These are phyloP conservation scores for Metarhizium brunneum DNA, from an alignment of 2,329 filamentous ascomycete genomes.

Conservation along the genomic window DNA sequence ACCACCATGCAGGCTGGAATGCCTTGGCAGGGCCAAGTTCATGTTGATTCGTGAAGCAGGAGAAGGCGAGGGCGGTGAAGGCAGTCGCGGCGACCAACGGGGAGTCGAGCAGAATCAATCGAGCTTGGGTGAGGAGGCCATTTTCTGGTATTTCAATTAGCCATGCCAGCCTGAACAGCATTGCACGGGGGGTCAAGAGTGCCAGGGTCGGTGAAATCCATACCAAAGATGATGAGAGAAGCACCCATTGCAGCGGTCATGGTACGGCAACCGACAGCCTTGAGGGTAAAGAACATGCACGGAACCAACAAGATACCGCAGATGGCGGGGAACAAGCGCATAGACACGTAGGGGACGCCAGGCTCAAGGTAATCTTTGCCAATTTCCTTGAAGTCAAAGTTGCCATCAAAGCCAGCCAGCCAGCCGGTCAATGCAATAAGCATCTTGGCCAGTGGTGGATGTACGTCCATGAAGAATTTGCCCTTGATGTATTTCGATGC, in stretches of 20 bases:
- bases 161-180: not conserved
- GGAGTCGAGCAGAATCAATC: conserved; percentile 91
- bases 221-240: conserved; percentile 83
- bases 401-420: conserved; percentile 87
- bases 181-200: not conserved
- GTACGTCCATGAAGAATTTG: conserved; percentile 99
- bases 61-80: conserved; percentile 82
- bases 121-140: conserved; percentile 86
- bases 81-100: conserved; percentile 90
- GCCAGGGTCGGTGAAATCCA: conserved; percentile 21
- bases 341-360: conserved; percentile 90
- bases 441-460: conserved; percentile 92
- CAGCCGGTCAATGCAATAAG: conserved; percentile 92
- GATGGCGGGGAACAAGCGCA: conserved; percentile 87
- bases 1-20: conserved; percentile 91
- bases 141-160: conserved; percentile 58
- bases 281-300: conserved; percentile 89
- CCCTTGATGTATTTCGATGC: conserved; percentile 99
- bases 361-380: conserved; percentile 97
- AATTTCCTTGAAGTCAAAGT: conserved; percentile 99
- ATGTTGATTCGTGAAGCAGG: conserved; percentile 92
- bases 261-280: conserved; percentile 81
- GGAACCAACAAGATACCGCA: conserved; percentile 83
- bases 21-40: conserved; percentile 84
- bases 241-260: conserved; percentile 77